Base-by-base conservation (phyloP, 441 rosid genomes). In the Aleurites moluccanus region DNA sequence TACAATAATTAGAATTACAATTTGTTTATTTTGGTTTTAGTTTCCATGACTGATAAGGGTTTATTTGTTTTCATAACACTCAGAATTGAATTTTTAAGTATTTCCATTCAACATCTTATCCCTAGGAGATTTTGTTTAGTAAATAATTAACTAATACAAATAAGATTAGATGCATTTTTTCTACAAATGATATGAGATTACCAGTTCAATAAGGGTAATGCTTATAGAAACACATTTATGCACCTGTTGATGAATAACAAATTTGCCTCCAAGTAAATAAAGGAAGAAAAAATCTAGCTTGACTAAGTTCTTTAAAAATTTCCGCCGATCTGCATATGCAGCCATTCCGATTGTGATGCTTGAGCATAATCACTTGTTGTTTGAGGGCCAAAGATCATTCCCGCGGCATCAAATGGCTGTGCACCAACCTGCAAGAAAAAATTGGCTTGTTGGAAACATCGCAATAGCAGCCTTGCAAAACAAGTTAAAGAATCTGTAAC, bases 311-410 rank as follows among this genome's bases (percentile, higher is more conserved):
- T 79, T 77, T 86, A 84, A 60, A 84, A 84, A 83, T 79, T 84
- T 66, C 93, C 92, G 44, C 92, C 91, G 14, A 84, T 81, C 77
- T 94, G 97, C 96, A 92, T 91, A 72, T 92, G 96, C 64, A 94
- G 83, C 96, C 98, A 94, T 65, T 90, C 90, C 0, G 88, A 77
- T 52, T 84, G 91, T 15, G 90, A 76, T 74, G 85, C 89, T 80
- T 89, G 86, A 27, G 81, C 78, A 75, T 82, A 87, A 52, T 91
- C 94, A 70, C 88, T 85, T 30, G 85, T 79, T 77, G 82, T 83
- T 83, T 86, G 97, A 70, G 89, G 80, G 53, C 89, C 89, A 25
- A 83, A 90, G 75, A 92, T 78, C 81, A 84, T 86, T 73, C 90
- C 89, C 27, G 87, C 62, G 44, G 85, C 85, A 27, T 90, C 93